Percentiles rank a stretch among this genome's conserved stretches.
These are phyloP conservation scores for Aspergillus uvarum DNA, from an alignment of 2,329 filamentous ascomycete species.

Conservation along the genomic window DNA sequence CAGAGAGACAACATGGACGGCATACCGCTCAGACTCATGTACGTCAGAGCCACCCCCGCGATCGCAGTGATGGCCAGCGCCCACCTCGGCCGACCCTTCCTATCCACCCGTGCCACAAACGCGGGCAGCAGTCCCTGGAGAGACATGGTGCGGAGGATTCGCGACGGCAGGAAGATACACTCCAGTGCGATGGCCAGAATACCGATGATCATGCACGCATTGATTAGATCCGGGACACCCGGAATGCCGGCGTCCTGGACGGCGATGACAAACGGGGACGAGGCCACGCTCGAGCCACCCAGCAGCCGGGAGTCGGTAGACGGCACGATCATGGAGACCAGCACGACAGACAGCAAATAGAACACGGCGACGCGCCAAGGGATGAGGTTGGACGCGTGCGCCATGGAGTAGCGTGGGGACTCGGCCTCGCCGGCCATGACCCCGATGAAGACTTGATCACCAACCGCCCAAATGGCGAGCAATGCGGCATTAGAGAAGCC, in stretches of 20 bases:
- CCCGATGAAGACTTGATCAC: slow-evolving; percentile 36
- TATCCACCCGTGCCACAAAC: slow-evolving; percentile 30
- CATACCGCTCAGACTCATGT: slow-evolving; percentile 32
- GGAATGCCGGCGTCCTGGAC: slow-evolving; percentile 29
- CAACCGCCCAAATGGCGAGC: slow-evolving; percentile 31
- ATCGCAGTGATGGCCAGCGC: slow-evolving; percentile 29
- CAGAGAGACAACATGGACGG: not conserved
- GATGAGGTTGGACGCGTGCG: slow-evolving; percentile 25
- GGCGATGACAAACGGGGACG: slow-evolving; percentile 37
- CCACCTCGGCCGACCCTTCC: slow-evolving; percentile 30
- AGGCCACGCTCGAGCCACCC: slow-evolving; percentile 28
- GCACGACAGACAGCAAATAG: slow-evolving; percentile 8
- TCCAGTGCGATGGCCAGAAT: slow-evolving; percentile 35
- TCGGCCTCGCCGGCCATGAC: slow-evolving; percentile 39
- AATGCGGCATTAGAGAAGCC: slow-evolving; percentile 33
- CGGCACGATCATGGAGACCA: slow-evolving; percentile 18
- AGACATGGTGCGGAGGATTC: slow-evolving; percentile 33
- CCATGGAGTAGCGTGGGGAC: slow-evolving; percentile 38
- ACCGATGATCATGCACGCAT: slow-evolving; percentile 33
- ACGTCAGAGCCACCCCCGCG: slow-evolving; percentile 27
- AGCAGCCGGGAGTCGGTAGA: slow-evolving; percentile 25
- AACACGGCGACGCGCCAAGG: slow-evolving; percentile 16
- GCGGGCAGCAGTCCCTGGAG: slow-evolving; percentile 29
- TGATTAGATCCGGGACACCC: slow-evolving; percentile 33
- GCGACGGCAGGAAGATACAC: slow-evolving; percentile 33